Evolutionary conservation across 2,329 filamentous ascomycete species (phyloP).

Genomic region (Curvularia sp.): DNA sequence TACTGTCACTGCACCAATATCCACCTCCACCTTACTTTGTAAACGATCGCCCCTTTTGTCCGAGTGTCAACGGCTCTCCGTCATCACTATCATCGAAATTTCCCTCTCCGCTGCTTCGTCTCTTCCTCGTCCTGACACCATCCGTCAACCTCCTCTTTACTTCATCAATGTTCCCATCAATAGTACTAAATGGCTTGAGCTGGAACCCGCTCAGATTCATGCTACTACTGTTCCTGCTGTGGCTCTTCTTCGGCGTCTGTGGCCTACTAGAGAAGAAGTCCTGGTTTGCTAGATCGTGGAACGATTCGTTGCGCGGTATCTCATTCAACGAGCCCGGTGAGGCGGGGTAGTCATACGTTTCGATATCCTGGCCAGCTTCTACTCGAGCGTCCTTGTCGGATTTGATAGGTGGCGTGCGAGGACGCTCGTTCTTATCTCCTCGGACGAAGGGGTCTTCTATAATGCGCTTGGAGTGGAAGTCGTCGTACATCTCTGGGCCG

Average conservation of each 20-base stretch:
- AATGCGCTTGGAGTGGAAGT: slow-evolving; percentile 63
- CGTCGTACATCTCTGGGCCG: slow-evolving; percentile 95
- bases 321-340: slow-evolving; percentile 33
- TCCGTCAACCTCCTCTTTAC: slow-evolving; percentile 83
- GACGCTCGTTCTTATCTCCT: slow-evolving; percentile 20
- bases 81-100: slow-evolving; percentile 34
- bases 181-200: slow-evolving; percentile 72
- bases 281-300: slow-evolving; percentile 85
- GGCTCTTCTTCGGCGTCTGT: slow-evolving; percentile 76
- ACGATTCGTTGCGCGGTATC: slow-evolving; percentile 85
- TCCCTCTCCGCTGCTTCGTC: slow-evolving; percentile 51
- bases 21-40: slow-evolving; percentile 6
- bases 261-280: slow-evolving; percentile 91
- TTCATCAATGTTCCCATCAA: slow-evolving; percentile 77
- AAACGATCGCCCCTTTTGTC: slow-evolving; percentile 22
- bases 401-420: slow-evolving; percentile 35
- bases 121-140: slow-evolving; percentile 78
- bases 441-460: slow-evolving; percentile 47
- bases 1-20: slow-evolving; percentile 1
- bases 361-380: slow-evolving; percentile 27
- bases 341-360: slow-evolving; percentile 39
- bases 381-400: slow-evolving; percentile 23
- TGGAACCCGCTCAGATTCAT: slow-evolving; percentile 68
- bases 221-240: slow-evolving; percentile 67
- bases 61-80: slow-evolving; percentile 35